Conservation (phyloP, 176 grass and related monocot species). For the Oryza glaberrima region DNA sequence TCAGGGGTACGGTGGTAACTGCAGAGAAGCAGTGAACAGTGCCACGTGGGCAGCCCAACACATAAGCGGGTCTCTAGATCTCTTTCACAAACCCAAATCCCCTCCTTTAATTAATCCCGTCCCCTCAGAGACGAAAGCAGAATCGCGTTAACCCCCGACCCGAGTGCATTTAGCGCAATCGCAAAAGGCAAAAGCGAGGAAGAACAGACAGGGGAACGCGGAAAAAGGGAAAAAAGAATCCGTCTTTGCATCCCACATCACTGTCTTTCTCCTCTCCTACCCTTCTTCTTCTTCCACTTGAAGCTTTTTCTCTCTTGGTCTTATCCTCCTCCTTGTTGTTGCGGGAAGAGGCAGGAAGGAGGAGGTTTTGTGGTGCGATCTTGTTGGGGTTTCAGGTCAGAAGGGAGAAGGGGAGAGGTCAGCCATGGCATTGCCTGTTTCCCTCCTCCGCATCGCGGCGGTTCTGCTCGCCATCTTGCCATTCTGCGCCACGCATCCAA, state of each 20-base stretch:
- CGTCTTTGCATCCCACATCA: background rate
- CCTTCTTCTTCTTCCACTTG: background rate
- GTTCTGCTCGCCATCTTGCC: slow-evolving; percentile 54
- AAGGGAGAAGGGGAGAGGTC: no score
- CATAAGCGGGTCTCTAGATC: background rate
- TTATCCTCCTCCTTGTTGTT: background rate
- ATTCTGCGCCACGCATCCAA: slow-evolving; percentile 40
- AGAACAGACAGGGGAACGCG: background rate
- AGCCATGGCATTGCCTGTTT: slow-evolving; percentile 60
- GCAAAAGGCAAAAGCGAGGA: background rate
- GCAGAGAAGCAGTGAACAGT: background rate
- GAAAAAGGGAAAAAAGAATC: background rate
- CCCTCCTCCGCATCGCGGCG: slow-evolving; percentile 35
- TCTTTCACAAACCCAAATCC: slow-evolving; percentile 31
- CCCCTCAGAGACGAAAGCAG: background rate
- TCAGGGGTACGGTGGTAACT: no score
- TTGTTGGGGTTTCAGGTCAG: slow-evolving; percentile 24
- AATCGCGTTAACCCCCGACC: slow-evolving; percentile 14
- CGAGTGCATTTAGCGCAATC: background rate
- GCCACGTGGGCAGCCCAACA: background rate
- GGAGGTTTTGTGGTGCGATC: slow-evolving; percentile 7
- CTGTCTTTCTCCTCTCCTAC: slow-evolving; percentile 30
- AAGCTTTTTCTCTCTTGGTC: slow-evolving; percentile 27
- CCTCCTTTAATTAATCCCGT: slow-evolving; percentile 5
- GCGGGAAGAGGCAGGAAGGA: background rate